Evolutionary conservation across 1,139 yeast genomes (phyloP).

Genomic region (Blastobotrys petasosporus): DNA sequence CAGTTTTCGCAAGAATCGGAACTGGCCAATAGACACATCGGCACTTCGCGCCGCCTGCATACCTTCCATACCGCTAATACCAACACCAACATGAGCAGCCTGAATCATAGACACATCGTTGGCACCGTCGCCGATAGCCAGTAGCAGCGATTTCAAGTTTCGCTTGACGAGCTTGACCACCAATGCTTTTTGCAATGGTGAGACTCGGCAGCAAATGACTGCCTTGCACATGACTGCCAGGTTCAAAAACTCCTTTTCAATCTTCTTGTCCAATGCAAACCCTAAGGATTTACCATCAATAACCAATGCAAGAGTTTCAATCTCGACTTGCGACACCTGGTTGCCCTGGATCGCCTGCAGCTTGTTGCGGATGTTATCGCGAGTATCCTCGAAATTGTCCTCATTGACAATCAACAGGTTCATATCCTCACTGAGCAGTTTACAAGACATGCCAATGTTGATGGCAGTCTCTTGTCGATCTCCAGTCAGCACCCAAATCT

Average conservation of each 20-base stretch:
- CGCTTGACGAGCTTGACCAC: constrained; percentile 90
- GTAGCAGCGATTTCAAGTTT: constrained; percentile 59
- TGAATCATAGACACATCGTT: constrained; percentile 98
- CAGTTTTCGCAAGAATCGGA: constrained; percentile 74
- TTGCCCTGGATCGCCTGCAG: constrained; percentile 68
- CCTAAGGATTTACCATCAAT: constrained; percentile 91
- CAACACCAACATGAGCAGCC: constrained; percentile 98
- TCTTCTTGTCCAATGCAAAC: constrained; percentile 73
- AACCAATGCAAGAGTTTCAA: constrained; percentile 79
- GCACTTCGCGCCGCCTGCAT: constrained; percentile 99
- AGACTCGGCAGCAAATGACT: constrained; percentile 94
- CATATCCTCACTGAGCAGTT: constrained; percentile 92
- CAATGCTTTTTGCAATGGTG: constrained; percentile 93
- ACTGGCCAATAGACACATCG: constrained; percentile 95
- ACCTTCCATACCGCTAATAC: constrained; percentile 98
- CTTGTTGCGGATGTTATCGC: constrained; percentile 65
- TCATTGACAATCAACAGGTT: constrained; percentile 84
- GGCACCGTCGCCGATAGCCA: constrained; percentile 98
- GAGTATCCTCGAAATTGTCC: constrained; percentile 68
- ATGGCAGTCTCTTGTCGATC: constrained; percentile 99
- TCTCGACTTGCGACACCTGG: constrained; percentile 38
- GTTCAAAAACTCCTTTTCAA: constrained; percentile 72
- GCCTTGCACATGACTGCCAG: constrained; percentile 88
- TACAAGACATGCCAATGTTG: constrained; percentile 97
- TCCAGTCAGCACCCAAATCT: constrained; percentile 96